phyloP scores from a whole-genome alignment of 1,284 basidiomycete genomes.

The Melampsora americana region DNA sequence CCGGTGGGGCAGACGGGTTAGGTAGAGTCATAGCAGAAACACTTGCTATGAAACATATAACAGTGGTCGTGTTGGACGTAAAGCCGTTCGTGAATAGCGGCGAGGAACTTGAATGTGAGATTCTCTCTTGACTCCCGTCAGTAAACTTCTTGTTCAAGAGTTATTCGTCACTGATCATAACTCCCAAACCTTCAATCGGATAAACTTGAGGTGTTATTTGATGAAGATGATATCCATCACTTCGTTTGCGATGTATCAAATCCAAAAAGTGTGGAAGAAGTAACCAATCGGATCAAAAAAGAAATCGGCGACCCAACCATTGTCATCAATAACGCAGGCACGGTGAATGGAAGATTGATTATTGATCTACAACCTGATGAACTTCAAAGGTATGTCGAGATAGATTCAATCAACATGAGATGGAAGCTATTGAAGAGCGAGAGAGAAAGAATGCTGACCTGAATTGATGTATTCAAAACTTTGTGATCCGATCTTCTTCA shows the following conservation, averaged over 20 bases:
- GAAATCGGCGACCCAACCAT: conserved; percentile 84
- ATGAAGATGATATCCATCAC: conserved; percentile 1
- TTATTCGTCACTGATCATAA: too few relatives aligned
- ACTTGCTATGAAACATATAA: conserved; percentile 16
- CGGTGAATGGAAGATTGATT: conserved; percentile 81
- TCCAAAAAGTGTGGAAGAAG: conserved; percentile 3
- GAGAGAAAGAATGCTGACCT: too few relatives aligned
- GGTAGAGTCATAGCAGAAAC: conserved; percentile 31
- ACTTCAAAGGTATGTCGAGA: conserved; percentile 56
- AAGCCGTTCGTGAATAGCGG: conserved; percentile 1
- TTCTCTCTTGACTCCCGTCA: too few relatives aligned
- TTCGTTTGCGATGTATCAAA: conserved; percentile 33
- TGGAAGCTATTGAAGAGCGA: too few relatives aligned
- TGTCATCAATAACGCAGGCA: conserved; percentile 89
- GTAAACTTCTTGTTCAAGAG: too few relatives aligned
- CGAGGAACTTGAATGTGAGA: too few relatives aligned
- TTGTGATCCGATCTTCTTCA: too few relatives aligned
- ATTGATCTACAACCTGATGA: conserved; percentile 74
- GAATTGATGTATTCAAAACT: too few relatives aligned
- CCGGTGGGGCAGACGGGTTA: conserved; percentile 25
- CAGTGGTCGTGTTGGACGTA: conserved; percentile 31
- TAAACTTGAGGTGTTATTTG: too few relatives aligned
- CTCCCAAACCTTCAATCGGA: too few relatives aligned
- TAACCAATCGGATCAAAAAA: conserved; percentile 12
- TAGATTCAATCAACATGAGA: not conserved